Evolutionary conservation across 352 stramenopile species (phyloP).

Genomic region (Blastocystis sp.): DNA sequence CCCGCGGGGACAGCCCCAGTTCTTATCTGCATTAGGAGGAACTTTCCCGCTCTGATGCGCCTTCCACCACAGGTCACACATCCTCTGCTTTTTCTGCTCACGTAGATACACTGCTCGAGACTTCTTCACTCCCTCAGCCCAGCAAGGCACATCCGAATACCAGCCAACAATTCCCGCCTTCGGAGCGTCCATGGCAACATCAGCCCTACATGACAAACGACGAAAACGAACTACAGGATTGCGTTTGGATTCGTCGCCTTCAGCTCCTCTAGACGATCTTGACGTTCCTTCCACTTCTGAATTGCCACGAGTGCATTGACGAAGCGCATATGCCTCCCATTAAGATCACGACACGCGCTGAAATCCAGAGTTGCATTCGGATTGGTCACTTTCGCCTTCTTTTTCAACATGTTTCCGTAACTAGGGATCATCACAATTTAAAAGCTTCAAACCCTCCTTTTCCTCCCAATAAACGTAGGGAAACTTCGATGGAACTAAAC

Average conservation of each 20-base stretch:
- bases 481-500: neutral
- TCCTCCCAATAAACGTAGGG: conserved; percentile 10
- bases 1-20: conserved; percentile 58
- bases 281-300: conserved; percentile 57
- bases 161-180: conserved; percentile 50
- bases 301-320: conserved; percentile 52
- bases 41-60: conserved; percentile 14
- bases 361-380: conserved; percentile 53
- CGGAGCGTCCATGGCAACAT: conserved; percentile 48
- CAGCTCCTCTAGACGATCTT: conserved; percentile 49
- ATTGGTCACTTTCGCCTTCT: conserved; percentile 37
- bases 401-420: conserved; percentile 56
- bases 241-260: conserved; percentile 26
- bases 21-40: conserved; percentile 36
- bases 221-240: neutral
- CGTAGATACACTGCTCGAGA: conserved; percentile 6
- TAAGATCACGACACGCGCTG: conserved; percentile 47
- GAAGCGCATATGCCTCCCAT: conserved; percentile 41
- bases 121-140: conserved; percentile 52
- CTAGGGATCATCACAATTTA: neutral
- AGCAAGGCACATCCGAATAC: conserved; percentile 53
- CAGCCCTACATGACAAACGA: neutral
- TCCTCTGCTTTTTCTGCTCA: conserved; percentile 60
- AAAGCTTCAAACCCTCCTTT: conserved; percentile 18
- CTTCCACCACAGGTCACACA: conserved; percentile 55